Percentiles rank a stretch among this genome's conserved stretches.
Evolutionary conservation across 2,329 filamentous ascomycete species (phyloP).

Genomic region (Biscogniauxia sp.): DNA sequence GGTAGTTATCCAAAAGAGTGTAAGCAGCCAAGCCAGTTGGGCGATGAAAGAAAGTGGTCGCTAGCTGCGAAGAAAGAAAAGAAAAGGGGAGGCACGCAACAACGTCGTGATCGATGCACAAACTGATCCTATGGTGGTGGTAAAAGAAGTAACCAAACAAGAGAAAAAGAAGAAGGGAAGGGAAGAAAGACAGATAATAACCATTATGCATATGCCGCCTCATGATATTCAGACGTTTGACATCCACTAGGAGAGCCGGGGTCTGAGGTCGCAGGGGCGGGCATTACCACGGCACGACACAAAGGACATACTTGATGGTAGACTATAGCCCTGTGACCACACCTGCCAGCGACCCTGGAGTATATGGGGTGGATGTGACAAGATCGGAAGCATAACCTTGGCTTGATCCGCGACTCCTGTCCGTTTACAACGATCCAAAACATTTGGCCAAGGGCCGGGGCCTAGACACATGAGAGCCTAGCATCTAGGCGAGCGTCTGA

Average conservation of each 20-base stretch:
- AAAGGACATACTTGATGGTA: conserved; percentile 29
- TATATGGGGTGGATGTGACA: conserved; percentile 35
- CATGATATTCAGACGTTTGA: conserved; percentile 34
- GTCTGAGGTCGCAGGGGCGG: conserved; percentile 32
- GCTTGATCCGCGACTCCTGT: conserved; percentile 32
- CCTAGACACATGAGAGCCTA: conserved; percentile 3
- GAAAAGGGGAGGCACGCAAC: conserved; percentile 35
- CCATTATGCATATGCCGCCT: conserved; percentile 36
- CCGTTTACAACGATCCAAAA: conserved; percentile 29
- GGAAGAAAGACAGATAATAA: conserved; percentile 35
- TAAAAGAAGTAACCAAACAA: conserved; percentile 41
- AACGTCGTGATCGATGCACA: conserved; percentile 31
- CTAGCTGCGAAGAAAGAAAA: conserved; percentile 43
- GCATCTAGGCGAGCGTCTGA: conserved; percentile 9
- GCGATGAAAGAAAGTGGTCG: conserved; percentile 41
- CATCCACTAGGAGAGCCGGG: conserved; percentile 36
- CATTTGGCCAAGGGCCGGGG: conserved; percentile 20
- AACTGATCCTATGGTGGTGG: conserved; percentile 24
- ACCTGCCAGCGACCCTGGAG: conserved; percentile 27
- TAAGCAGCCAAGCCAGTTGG: conserved; percentile 60
- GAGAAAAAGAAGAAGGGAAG: conserved; percentile 28
- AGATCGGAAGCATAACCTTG: conserved; percentile 36
- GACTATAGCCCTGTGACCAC: conserved; percentile 43
- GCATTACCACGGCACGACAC: conserved; percentile 26
- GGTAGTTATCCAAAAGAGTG: conserved; percentile 46